Conservation (phyloP, 768 basidiomycete species). For the Collybia sordida region DNA sequence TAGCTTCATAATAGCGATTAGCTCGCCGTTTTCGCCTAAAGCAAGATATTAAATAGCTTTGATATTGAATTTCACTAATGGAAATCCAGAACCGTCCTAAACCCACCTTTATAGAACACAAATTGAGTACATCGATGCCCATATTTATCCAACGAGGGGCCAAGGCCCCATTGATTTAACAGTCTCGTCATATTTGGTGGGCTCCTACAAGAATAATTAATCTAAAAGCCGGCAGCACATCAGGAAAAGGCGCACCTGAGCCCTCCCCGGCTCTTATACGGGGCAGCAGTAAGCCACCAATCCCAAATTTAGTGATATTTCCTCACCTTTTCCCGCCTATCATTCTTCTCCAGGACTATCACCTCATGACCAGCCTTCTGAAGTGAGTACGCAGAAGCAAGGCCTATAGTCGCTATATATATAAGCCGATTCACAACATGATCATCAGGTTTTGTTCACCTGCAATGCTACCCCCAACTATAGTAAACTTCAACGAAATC, state of each 20-base stretch:
- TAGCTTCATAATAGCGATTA: slow-evolving; percentile 45
- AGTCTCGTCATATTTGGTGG: slow-evolving; percentile 61
- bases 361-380: slow-evolving; percentile 59
- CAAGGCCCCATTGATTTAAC: slow-evolving; percentile 55
- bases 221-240: not conserved
- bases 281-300: not conserved
- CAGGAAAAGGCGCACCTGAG: slow-evolving; percentile 27
- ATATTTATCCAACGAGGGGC: slow-evolving; percentile 38
- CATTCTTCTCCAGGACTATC: slow-evolving; percentile 51
- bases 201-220: slow-evolving; percentile 19
- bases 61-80: not conserved
- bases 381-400: slow-evolving; percentile 55
- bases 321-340: slow-evolving; percentile 41
- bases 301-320: not conserved
- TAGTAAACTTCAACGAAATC: slow-evolving; percentile 32
- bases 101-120: slow-evolving; percentile 24
- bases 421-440: not conserved
- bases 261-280: slow-evolving; percentile 36
- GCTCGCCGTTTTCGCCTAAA: slow-evolving; percentile 42
- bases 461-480: slow-evolving; percentile 49
- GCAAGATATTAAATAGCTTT: not conserved
- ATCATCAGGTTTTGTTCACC: slow-evolving; percentile 17
- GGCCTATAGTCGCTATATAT: slow-evolving; percentile 30
- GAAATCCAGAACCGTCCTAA: not conserved
- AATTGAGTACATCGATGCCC: slow-evolving; percentile 32